Percentiles rank a stretch among this genome's conserved stretches.
phyloP scores from a whole-genome alignment of 2,329 filamentous ascomycete genomes.

The Botryotinia calthae region DNA sequence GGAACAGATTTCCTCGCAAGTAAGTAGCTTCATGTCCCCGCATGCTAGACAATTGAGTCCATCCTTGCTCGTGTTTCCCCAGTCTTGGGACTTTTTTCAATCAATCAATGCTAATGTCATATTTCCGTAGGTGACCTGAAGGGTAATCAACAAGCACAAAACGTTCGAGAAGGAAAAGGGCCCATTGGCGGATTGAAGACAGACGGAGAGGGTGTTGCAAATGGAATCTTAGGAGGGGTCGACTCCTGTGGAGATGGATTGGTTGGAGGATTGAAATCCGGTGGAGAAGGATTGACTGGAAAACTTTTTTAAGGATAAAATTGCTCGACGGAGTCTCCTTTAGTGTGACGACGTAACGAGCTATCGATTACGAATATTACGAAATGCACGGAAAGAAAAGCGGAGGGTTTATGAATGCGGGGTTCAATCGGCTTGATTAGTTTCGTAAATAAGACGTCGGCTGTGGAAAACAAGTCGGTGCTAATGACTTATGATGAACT shows the following conservation, averaged over 20 bases:
- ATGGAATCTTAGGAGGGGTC: constrained; percentile 1
- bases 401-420: background rate
- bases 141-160: constrained; percentile 41
- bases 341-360: background rate
- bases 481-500: background rate
- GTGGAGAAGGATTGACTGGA: constrained; percentile 16
- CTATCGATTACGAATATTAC: constrained; percentile 1
- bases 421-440: background rate
- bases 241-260: constrained; percentile 6
- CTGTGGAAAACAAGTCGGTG: background rate
- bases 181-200: constrained; percentile 31
- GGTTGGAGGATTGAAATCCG: constrained; percentile 14
- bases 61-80: background rate
- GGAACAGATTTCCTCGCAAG: constrained; percentile 43
- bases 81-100: background rate
- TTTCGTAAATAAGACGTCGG: background rate
- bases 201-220: constrained; percentile 3
- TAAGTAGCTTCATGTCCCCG: constrained; percentile 26
- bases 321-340: background rate
- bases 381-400: constrained; percentile 7
- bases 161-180: constrained; percentile 33
- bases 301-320: background rate
- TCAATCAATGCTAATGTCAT: background rate
- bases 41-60: background rate
- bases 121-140: constrained; percentile 38